These are phyloP conservation scores for Olyra latifolia DNA, from an alignment of 176 grass and related monocot genomes.

Conservation along the genomic window DNA sequence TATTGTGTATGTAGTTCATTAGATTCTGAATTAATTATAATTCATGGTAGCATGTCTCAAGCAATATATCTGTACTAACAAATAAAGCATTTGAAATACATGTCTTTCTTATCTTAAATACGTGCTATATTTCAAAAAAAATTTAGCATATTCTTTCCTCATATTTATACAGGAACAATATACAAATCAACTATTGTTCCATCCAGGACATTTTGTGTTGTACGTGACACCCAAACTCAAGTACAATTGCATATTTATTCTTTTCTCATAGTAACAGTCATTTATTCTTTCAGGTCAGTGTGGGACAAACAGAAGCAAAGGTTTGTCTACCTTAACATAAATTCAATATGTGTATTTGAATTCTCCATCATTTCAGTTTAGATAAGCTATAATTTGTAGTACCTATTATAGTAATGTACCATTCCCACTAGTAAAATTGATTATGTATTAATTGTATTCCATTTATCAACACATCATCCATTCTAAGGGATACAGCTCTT, in stretches of 20 bases:
- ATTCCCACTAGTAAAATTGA: slow-evolving; percentile 11
- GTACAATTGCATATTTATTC: slow-evolving; percentile 17
- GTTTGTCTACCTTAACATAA: slow-evolving; percentile 41
- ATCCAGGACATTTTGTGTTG: slow-evolving; percentile 96
- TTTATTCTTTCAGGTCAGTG: slow-evolving; percentile 70
- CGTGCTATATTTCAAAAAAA: slow-evolving; percentile 7
- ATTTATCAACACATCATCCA: neutral
- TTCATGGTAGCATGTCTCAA: neutral
- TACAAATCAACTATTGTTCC: slow-evolving; percentile 93
- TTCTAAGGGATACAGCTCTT: neutral
- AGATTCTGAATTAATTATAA: slow-evolving; percentile 13
- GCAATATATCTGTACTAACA: neutral
- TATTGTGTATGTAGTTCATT: neutral
- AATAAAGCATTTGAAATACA: slow-evolving; percentile 4
- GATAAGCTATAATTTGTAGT: neutral
- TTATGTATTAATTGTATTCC: slow-evolving; percentile 14
- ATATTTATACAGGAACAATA: slow-evolving; percentile 75
- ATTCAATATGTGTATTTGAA: slow-evolving; percentile 24
- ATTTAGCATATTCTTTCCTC: slow-evolving; percentile 20
- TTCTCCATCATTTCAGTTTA: slow-evolving; percentile 21
- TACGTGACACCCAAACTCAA: slow-evolving; percentile 48
- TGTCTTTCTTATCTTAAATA: slow-evolving; percentile 1
- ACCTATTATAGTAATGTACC: neutral
- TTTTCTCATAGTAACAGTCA: slow-evolving; percentile 16
- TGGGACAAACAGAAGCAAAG: slow-evolving; percentile 99